phyloP scores from a whole-genome alignment of 2,329 filamentous ascomycete species.

The Pseudogymnoascus verrucosus region DNA sequence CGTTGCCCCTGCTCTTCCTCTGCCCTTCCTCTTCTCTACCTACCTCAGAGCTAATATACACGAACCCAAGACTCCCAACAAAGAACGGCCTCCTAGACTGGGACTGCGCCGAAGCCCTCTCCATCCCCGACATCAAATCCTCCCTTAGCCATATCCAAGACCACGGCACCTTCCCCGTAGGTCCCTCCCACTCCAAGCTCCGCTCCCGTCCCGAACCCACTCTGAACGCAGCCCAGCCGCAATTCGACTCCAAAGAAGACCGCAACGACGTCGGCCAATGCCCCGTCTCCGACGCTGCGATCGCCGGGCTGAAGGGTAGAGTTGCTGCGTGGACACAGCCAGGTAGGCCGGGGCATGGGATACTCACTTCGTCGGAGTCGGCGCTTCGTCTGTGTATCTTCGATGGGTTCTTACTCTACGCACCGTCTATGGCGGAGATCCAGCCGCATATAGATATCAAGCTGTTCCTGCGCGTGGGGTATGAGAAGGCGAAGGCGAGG shows the following conservation, averaged over 20 bases:
- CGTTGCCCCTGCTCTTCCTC: neutral
- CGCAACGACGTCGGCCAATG: constrained; percentile 51
- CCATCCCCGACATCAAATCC: constrained; percentile 58
- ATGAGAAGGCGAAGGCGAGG: constrained; percentile 53
- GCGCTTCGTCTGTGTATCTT: constrained; percentile 55
- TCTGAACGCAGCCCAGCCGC: constrained; percentile 32
- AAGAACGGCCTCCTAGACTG: constrained; percentile 68
- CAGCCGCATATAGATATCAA: constrained; percentile 61
- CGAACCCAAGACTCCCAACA: constrained; percentile 40
- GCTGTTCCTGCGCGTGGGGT: constrained; percentile 68
- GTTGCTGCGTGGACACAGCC: constrained; percentile 41
- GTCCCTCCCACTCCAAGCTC: constrained; percentile 22
- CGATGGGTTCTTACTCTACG: constrained; percentile 84
- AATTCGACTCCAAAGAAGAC: constrained; percentile 51
- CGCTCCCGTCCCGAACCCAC: constrained; percentile 17
- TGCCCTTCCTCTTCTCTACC: neutral
- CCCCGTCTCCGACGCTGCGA: constrained; percentile 41
- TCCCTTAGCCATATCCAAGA: constrained; percentile 63
- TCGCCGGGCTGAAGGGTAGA: constrained; percentile 38
- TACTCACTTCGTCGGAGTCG: constrained; percentile 19
- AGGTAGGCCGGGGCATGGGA: constrained; percentile 36
- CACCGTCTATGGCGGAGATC: constrained; percentile 42
- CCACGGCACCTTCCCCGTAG: constrained; percentile 57
- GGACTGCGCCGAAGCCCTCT: constrained; percentile 78
- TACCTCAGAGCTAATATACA: neutral